Base-by-base conservation (phyloP, 805 yeast genomes). In the Pichia thaimueangensis region DNA sequence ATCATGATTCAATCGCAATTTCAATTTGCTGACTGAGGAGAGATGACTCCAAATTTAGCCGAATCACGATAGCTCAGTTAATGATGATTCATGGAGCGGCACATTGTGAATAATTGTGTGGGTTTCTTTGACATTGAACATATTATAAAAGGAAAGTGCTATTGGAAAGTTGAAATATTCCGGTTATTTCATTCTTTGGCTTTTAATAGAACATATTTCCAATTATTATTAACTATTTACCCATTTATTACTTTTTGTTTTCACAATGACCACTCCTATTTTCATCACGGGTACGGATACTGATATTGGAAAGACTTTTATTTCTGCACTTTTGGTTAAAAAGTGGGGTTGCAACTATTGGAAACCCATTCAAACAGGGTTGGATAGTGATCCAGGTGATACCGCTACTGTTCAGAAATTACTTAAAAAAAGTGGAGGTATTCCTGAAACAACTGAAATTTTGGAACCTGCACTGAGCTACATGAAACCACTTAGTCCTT, bases 401-500 rank as follows among this genome's bases (percentile, higher is more conserved):
- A 37, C 41, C 7, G 28, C 21, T 17, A 31, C 45, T 8, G 32
- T 40, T 24, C 21, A 40, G 23, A 34, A 16, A 11, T 11, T 40
- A 13, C 23, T 40, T 1, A 6, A 9, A 15, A 22, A 34, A 23
- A 9, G 19, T 6, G 39, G 39, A 20, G 34, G 34, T 3, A 19
- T 5, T 39, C 33, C 28, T 24, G 16, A 27, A 27, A 6, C 2
- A 10, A 38, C 21, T 6, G 24, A 13, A 9, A 27, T 40, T 35
- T 27, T 34, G 30, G 34, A 44, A 36, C 50, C 49, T 6, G 33
- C 35, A 11, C 33, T 42, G 5, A 47, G 31, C 15, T 43, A 45
- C 17, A 21, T 32, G 27, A 43, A 40, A 23, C 55, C 55, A 6
- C 35, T 51, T 6, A 47, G 53, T 34, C 55, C 55, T 3, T 51